Conservation (phyloP, 805 yeast genomes). For the Starmerella riodocensis region DNA sequence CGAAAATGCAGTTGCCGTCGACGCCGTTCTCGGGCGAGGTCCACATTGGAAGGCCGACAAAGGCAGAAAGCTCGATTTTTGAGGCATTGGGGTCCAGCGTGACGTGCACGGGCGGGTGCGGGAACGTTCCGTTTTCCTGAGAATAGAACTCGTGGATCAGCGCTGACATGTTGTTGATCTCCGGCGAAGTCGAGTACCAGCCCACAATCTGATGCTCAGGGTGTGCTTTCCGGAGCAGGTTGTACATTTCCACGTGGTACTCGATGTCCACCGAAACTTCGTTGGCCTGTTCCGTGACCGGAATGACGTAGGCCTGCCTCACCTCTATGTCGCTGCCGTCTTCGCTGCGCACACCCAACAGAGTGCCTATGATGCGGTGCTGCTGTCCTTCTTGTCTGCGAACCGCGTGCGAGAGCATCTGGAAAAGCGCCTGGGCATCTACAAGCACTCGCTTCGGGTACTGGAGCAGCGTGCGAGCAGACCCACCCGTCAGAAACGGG, state of each 20-base stretch:
- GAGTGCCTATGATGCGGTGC: conserved; percentile 70
- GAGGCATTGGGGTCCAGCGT: conserved; percentile 48
- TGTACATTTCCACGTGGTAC: conserved; percentile 56
- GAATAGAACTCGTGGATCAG: conserved; percentile 72
- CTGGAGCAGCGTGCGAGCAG: conserved; percentile 20
- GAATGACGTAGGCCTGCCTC: conserved; percentile 66
- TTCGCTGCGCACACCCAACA: conserved; percentile 68
- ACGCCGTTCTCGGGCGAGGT: conserved; percentile 26
- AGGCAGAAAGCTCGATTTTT: conserved; percentile 51
- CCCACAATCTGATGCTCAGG: conserved; percentile 71
- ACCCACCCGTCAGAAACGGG: conserved; percentile 16
- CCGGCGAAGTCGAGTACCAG: conserved; percentile 54
- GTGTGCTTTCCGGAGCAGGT: conserved; percentile 60
- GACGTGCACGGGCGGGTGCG: conserved; percentile 66
- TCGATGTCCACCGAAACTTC: conserved; percentile 67
- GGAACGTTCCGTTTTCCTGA: conserved; percentile 54
- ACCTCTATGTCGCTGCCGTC: conserved; percentile 67
- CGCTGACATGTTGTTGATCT: conserved; percentile 58
- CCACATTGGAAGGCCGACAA: conserved; percentile 58
- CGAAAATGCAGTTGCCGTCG: conserved; percentile 44
- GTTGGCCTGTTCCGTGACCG: conserved; percentile 53
- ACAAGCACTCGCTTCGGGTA: conserved; percentile 34
- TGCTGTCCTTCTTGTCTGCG: conserved; percentile 41
- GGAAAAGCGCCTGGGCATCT: conserved; percentile 60
- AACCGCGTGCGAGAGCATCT: conserved; percentile 57